phyloP scores from a whole-genome alignment of 345 rosid species.

The Hibiscus trionum region DNA sequence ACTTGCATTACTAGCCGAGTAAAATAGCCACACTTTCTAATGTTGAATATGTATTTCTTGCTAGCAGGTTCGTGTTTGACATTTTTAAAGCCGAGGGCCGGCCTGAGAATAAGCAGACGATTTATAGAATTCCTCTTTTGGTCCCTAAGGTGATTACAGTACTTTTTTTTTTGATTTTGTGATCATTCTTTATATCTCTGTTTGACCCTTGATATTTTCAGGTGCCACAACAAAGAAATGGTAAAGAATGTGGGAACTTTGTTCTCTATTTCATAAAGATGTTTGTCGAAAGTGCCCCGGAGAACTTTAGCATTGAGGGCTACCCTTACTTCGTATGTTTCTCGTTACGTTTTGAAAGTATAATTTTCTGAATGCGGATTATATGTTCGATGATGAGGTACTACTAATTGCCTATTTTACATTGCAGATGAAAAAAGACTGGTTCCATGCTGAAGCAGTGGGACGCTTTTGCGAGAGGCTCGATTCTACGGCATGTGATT shows the following conservation, averaged over 20 bases:
- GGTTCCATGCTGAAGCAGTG: constrained; percentile 47
- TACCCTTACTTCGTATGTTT: constrained; percentile 55
- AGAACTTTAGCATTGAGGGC: constrained; percentile 24
- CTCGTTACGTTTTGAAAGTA: neutral
- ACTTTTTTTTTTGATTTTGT: neutral
- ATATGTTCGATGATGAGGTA: neutral
- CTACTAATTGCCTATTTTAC: neutral
- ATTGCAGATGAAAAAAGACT: constrained; percentile 50
- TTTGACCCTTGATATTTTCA: constrained; percentile 17
- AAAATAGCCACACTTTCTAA: neutral
- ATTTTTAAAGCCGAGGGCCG: constrained; percentile 44
- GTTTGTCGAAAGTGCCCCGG: constrained; percentile 49
- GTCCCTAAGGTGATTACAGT: constrained; percentile 42
- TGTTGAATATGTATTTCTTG: neutral
- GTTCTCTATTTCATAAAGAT: constrained; percentile 60
- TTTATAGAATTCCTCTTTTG: constrained; percentile 41
- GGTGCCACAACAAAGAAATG: constrained; percentile 75
- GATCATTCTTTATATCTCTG: neutral
- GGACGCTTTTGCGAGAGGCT: constrained; percentile 35
- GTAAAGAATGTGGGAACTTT: constrained; percentile 59
- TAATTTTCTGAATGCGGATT: neutral
- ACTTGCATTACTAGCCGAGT: neutral
- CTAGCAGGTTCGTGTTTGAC: constrained; percentile 58
- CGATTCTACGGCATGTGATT: constrained; percentile 14
- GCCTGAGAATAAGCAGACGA: constrained; percentile 28